These are phyloP conservation scores for Ophiostoma sp. DNA, from an alignment of 2,329 filamentous ascomycete species.

Conservation along the genomic window DNA sequence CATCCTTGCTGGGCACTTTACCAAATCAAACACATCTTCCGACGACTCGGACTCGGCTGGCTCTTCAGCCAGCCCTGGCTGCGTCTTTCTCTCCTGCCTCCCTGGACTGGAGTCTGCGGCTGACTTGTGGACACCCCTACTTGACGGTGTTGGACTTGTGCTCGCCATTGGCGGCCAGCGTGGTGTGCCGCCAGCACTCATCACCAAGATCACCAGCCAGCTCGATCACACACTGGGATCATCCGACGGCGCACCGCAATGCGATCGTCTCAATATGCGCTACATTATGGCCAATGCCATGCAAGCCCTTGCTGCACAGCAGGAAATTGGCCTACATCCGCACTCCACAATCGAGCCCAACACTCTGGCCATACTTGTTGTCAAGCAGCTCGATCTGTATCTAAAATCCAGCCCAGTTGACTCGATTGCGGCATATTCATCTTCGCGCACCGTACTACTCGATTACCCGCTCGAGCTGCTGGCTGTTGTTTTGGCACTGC, in stretches of 20 bases:
- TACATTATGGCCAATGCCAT: constrained; percentile 57
- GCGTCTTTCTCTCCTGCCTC: constrained; percentile 44
- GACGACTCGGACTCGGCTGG: not conserved
- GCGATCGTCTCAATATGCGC: constrained; percentile 55
- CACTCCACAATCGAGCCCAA: not conserved
- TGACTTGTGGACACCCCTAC: constrained; percentile 48
- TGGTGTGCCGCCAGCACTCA: constrained; percentile 47
- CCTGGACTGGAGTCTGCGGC: constrained; percentile 41
- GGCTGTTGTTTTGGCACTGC: constrained; percentile 51
- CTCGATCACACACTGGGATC: constrained; percentile 51
- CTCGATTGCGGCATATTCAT: not conserved
- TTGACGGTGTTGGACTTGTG: constrained; percentile 51
- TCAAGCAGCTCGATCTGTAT: constrained; percentile 57
- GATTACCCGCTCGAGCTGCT: constrained; percentile 55
- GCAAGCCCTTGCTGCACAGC: constrained; percentile 50
- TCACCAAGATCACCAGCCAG: constrained; percentile 44
- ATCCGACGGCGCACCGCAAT: constrained; percentile 42
- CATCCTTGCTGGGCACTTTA: constrained; percentile 46
- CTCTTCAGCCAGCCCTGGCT: constrained; percentile 26
- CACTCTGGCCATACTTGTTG: constrained; percentile 53
- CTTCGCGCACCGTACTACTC: constrained; percentile 48
- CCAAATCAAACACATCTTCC: not conserved
- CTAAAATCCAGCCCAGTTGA: constrained; percentile 44
- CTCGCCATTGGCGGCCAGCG: constrained; percentile 54
- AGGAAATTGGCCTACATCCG: not conserved